Base-by-base conservation (phyloP, 2,329 filamentous ascomycete species). In the Leptographium wingfieldii region DNA sequence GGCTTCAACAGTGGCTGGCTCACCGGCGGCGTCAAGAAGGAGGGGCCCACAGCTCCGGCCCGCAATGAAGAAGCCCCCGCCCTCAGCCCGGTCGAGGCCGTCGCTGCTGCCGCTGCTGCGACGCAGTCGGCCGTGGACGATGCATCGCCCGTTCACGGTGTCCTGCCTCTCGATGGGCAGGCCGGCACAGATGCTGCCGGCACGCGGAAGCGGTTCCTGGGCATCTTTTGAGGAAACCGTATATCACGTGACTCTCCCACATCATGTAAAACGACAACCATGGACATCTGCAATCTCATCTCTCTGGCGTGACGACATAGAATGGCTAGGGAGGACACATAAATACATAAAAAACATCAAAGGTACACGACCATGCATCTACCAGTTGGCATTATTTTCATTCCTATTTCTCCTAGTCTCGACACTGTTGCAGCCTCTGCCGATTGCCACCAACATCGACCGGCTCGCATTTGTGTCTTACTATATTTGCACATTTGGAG, bases 381-480 rank as follows among this genome's bases (percentile, higher is more conserved):
- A 2, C 38, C 38, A 16, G 38, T 40, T 2, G 38, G 4, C 38
- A 3, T 40, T 40, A 7, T 35, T 35, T 35, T 35, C 6, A 2
- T 35, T 35, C 33, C 33, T 22, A 22, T 7, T 35, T 35, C 33
- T 9, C 33, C 33, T 31, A 22, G 22, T 22, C 22, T 55, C 11
- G 52, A 29, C 4, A 40, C 38, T 6, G 35, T 6, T 40, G 35
- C 16, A 27, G 57, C 57, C 49, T 40, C 22, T 74, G 11, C 68
- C 77, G 19, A 77, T 79, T 12, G 69, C 84, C 27, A 84, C 85
- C 66, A 88, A 92, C 67, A 72, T 92, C 59, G 87, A 91, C 64
- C 79, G 85, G 52, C 77, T 92, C 25, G 83, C 86, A 22, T 92
- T 92, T 69, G 87, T 92, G n/a, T 87, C 86, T 1, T 91, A 91